Evolutionary conservation across 176 grass and related monocot species (phyloP), one percentile per base, ranked within the genome.

Genomic region (Puccinellia tenuiflora): DNA sequence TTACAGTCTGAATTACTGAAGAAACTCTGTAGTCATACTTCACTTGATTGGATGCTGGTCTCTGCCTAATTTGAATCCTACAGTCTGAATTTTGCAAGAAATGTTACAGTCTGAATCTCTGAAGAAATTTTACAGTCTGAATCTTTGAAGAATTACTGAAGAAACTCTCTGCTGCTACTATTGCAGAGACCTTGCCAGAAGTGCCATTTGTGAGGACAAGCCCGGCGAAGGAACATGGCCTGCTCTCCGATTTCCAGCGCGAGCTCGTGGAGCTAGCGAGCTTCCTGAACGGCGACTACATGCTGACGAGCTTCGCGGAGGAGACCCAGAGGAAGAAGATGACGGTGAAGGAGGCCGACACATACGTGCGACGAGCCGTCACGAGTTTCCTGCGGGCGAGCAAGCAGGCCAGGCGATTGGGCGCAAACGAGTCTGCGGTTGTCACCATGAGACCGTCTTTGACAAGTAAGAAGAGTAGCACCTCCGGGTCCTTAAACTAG

Each of bases 381-480:
- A 84, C 31, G 18, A 80, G 92, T 34, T 95, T 92, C 5, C 67
- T 98, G 3, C 86, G 80, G 68, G 92, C 92, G 2, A 91, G 92
- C 79, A 98, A 75, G 88, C 88, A 90, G 37, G 92, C 92, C 0
- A 89, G 84, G 17, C 82, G 73, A 9, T 29, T 93, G 13, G 95
- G 90, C 0, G 90, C 90, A 4, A 84, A 95, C 53, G 90, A 88
- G 25, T 98, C 88, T 0, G 95, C 86, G 4, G 91, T 93, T 63
- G 95, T 98, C 2, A 85, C 88, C 13, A 98, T 98, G 95, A 90
- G 90, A 76, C 59, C 95, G 17, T 92, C 92, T 50, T 47, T 98
- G n/a, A 95, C 92, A n/a, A 84, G 53, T 28, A 77, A 77, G 73
- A 91, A n/a, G n/a, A n/a, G n/a, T 47, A 1, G 68, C 35, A 42